phyloP scores from a whole-genome alignment of 352 stramenopile species.

The Phytophthora pseudosyringae region DNA sequence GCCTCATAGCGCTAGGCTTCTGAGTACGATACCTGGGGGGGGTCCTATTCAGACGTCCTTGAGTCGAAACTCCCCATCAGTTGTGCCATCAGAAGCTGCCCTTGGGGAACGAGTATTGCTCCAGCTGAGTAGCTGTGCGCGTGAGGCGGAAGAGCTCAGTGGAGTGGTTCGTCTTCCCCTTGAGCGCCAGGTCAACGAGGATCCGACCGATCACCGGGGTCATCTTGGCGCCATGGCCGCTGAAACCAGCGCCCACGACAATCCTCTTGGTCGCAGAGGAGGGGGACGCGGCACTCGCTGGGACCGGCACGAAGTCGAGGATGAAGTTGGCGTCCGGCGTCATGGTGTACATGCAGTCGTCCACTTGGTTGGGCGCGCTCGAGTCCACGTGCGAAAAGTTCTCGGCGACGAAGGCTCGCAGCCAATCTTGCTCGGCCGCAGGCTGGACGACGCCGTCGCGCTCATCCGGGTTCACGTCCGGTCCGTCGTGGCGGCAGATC shows the following conservation, averaged over 20 bases:
- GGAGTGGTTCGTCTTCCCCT: slow-evolving; percentile 46
- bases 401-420: slow-evolving; percentile 47
- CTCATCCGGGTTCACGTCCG: slow-evolving; percentile 49
- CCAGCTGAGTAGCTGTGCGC: slow-evolving; percentile 3
- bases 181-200: slow-evolving; percentile 69
- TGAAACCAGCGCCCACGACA: slow-evolving; percentile 80
- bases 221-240: slow-evolving; percentile 88
- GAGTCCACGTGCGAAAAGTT: slow-evolving; percentile 66
- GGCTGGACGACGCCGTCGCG: slow-evolving; percentile 49
- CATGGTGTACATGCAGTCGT: slow-evolving; percentile 89
- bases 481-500: slow-evolving; percentile 70
- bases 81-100: background rate
- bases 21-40: too few species aligned
- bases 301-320: slow-evolving; percentile 54
- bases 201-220: slow-evolving; percentile 84
- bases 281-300: background rate
- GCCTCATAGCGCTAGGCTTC: too few species aligned
- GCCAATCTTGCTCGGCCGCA: slow-evolving; percentile 16
- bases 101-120: slow-evolving; percentile 16
- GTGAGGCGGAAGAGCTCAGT: slow-evolving; percentile 52
- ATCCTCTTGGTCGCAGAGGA: slow-evolving; percentile 41
- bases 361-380: slow-evolving; percentile 42
- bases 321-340: slow-evolving; percentile 80
- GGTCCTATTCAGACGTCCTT: too few species aligned
- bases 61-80: background rate